These are phyloP conservation scores for Sarocladium kiliense DNA, from an alignment of 2,329 filamentous ascomycete genomes.

Conservation along the genomic window DNA sequence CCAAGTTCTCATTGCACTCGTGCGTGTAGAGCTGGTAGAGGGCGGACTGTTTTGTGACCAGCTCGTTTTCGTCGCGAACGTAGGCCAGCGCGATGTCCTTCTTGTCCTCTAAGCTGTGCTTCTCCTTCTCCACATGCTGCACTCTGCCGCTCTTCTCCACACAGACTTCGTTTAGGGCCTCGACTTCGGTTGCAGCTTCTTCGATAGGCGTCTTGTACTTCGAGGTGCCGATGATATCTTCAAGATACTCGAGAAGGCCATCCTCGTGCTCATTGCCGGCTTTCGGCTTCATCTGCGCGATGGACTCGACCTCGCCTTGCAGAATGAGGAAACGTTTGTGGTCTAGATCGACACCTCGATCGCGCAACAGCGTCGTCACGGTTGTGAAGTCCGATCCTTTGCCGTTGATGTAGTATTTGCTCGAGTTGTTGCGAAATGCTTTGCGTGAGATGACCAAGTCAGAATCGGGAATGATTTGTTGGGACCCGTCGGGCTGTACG, in stretches of 20 bases:
- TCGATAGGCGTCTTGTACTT: constrained; percentile 98
- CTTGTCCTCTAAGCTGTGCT: constrained; percentile 86
- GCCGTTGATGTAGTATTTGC: constrained; percentile 95
- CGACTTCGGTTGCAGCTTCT: constrained; percentile 83
- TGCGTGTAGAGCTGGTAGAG: constrained; percentile 89
- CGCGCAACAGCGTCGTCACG: constrained; percentile 81
- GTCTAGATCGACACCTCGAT: constrained; percentile 88
- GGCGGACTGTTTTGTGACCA: constrained; percentile 81
- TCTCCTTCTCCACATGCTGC: constrained; percentile 97
- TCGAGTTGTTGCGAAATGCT: constrained; percentile 96
- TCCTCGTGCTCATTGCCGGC: constrained; percentile 94
- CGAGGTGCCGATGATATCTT: constrained; percentile 97
- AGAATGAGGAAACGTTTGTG: constrained; percentile 97
- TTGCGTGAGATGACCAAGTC: constrained; percentile 82
- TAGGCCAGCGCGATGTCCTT: constrained; percentile 90
- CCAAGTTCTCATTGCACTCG: constrained; percentile 83
- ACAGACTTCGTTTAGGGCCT: constrained; percentile 89
- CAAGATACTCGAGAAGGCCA: constrained; percentile 89
- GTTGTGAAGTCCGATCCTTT: constrained; percentile 87
- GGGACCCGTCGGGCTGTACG: constrained; percentile 60
- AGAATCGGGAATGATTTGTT: constrained; percentile 76
- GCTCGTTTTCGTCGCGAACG: constrained; percentile 88
- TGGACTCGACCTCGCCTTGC: constrained; percentile 96
- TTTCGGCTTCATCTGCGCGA: constrained; percentile 98
- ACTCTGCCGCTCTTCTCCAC: constrained; percentile 92